phyloP scores from a whole-genome alignment of 768 basidiomycete species.

The Cyclocybe cylindracea region DNA sequence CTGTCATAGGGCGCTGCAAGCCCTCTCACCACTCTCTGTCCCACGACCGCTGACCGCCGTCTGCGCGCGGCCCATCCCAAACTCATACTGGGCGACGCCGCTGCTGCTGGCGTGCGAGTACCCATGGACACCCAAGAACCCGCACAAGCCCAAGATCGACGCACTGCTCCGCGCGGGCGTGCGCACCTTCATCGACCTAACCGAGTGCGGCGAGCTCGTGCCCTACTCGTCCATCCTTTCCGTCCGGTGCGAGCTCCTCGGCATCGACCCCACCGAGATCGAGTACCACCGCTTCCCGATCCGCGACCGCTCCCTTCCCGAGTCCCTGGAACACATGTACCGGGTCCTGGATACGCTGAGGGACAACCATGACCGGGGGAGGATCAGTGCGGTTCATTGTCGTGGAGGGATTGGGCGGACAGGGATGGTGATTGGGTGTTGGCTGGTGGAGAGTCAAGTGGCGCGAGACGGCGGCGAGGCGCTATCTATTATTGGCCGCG shows the following conservation, averaged over 20 bases:
- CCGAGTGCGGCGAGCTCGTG: slow-evolving; percentile 75
- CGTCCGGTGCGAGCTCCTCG: slow-evolving; percentile 52
- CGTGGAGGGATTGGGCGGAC: slow-evolving; percentile 78
- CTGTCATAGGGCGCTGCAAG: slow-evolving; percentile 10
- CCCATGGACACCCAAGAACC: slow-evolving; percentile 67
- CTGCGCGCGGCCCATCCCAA: slow-evolving; percentile 67
- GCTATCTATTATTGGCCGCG: slow-evolving; percentile 58
- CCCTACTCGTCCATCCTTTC: slow-evolving; percentile 61
- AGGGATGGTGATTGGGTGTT: slow-evolving; percentile 66
- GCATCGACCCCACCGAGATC: slow-evolving; percentile 54
- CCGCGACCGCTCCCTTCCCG: slow-evolving; percentile 68
- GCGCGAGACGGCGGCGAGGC: slow-evolving; percentile 68
- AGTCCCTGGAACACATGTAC: slow-evolving; percentile 58
- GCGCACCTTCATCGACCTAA: slow-evolving; percentile 82
- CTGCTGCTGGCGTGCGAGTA: slow-evolving; percentile 79
- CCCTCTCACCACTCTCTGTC: slow-evolving; percentile 6
- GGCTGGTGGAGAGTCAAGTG: slow-evolving; percentile 68
- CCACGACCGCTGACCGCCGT: slow-evolving; percentile 15
- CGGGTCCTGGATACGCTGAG: slow-evolving; percentile 57
- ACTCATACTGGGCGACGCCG: slow-evolving; percentile 82
- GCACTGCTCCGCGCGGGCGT: slow-evolving; percentile 70
- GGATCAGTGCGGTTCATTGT: slow-evolving; percentile 76
- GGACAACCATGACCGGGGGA: slow-evolving; percentile 58
- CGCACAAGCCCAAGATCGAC: slow-evolving; percentile 68
- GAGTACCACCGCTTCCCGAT: slow-evolving; percentile 83